These are phyloP conservation scores for Staphylotrichum longicolle DNA, from an alignment of 495 filamentous ascomycete species.

Conservation along the genomic window DNA sequence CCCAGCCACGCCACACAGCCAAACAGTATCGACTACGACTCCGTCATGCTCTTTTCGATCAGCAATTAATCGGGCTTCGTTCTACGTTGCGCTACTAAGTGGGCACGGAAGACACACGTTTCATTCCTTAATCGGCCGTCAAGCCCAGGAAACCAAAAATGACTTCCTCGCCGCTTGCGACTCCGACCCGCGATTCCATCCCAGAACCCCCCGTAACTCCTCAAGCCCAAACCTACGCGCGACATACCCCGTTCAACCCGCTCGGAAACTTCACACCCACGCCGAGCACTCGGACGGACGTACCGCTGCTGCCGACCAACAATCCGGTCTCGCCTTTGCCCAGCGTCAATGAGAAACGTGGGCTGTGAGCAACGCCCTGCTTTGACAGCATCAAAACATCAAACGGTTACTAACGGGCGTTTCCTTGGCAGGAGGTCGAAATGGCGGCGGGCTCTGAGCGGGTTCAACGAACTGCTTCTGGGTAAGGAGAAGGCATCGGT, in stretches of 20 bases:
- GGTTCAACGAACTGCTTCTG: constrained; percentile 7
- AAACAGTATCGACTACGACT: background rate
- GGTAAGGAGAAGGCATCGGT: constrained; percentile 17
- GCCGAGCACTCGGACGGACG: constrained; percentile 1
- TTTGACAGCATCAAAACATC: no score
- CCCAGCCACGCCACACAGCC: background rate
- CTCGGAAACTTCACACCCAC: background rate
- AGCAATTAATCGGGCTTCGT: background rate
- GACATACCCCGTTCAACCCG: background rate
- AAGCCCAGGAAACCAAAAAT: background rate
- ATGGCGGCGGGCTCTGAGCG: background rate
- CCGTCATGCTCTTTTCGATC: constrained; percentile 2
- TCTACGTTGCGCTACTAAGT: background rate
- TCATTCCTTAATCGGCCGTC: background rate
- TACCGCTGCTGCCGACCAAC: constrained; percentile 10
- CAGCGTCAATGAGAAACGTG: background rate
- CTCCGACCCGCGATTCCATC: background rate
- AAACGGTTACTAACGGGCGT: background rate
- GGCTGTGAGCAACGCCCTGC: background rate
- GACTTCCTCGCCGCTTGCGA: background rate
- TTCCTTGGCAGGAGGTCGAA: background rate
- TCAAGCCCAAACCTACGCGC: background rate
- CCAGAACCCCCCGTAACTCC: background rate
- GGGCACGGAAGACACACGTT: background rate
- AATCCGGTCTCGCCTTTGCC: background rate